Conservation (phyloP, 495 filamentous ascomycete species). For the Filosporella fistucella region DNA sequence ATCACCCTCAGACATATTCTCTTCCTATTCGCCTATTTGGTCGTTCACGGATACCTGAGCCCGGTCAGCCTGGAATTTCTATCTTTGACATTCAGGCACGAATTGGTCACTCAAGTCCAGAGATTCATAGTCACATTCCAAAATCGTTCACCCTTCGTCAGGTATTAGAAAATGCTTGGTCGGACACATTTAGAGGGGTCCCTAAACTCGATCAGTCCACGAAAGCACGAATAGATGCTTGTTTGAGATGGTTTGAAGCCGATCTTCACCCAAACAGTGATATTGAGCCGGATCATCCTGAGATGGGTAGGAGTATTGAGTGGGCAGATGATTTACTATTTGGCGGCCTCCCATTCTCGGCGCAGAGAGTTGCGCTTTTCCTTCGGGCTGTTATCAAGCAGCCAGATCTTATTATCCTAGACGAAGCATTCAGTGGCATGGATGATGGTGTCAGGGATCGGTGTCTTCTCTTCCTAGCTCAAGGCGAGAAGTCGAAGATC, state of each 20-base stretch:
- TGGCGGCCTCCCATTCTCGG: conserved; percentile 67
- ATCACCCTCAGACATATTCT: conserved; percentile 92
- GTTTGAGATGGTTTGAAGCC: conserved; percentile 65
- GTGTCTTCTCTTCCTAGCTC: conserved; percentile 71
- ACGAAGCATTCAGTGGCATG: conserved; percentile 92
- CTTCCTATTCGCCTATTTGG: conserved; percentile 83
- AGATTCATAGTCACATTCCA: conserved; percentile 92
- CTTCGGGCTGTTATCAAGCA: conserved; percentile 76
- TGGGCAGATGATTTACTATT: conserved; percentile 72
- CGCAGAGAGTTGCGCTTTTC: conserved; percentile 82
- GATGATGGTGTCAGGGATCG: conserved; percentile 76
- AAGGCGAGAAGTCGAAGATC: conserved; percentile 45
- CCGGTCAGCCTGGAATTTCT: conserved; percentile 69
- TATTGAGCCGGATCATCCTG: not conserved
- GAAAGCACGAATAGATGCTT: conserved; percentile 54
- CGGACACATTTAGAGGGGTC: conserved; percentile 74
- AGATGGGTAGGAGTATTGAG: conserved; percentile 28
- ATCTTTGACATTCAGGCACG: conserved; percentile 88
- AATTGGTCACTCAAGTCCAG: conserved; percentile 88
- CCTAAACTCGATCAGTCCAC: conserved; percentile 55
- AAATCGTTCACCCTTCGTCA: conserved; percentile 68
- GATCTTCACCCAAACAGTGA: conserved; percentile 58
- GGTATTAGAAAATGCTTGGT: conserved; percentile 78
- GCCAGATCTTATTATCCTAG: conserved; percentile 85
- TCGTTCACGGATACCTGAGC: conserved; percentile 69